Conservation (phyloP, 2,329 filamentous ascomycete genomes). For the Exophiala sp. region DNA sequence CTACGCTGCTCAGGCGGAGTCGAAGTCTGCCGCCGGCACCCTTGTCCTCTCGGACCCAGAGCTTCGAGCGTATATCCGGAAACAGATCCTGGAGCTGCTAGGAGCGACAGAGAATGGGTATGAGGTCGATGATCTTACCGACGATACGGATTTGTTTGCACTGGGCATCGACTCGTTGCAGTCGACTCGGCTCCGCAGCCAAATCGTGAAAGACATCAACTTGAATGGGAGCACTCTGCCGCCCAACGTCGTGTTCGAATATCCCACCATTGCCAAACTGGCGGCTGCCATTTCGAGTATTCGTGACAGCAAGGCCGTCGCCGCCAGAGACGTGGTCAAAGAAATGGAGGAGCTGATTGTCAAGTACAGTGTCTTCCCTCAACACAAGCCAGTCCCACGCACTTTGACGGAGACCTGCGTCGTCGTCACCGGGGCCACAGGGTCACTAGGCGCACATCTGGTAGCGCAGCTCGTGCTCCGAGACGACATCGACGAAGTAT, state of each 20-base stretch:
- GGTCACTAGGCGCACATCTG: constrained; percentile 58
- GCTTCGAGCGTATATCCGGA: no score
- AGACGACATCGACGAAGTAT: constrained; percentile 42
- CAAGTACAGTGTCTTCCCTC: constrained; percentile 38
- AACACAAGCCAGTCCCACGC: no score
- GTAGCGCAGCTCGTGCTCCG: constrained; percentile 41
- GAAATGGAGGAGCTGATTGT: constrained; percentile 43
- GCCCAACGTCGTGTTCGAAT: constrained; percentile 56
- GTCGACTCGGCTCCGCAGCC: constrained; percentile 50
- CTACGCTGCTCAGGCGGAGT: constrained; percentile 33
- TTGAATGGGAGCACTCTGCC: constrained; percentile 44
- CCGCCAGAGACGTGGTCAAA: constrained; percentile 35
- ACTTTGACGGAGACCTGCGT: constrained; percentile 31
- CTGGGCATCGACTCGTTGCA: constrained; percentile 55
- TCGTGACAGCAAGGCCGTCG: constrained; percentile 27
- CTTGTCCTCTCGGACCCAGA: no score
- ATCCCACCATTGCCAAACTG: constrained; percentile 46
- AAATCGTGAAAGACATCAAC: constrained; percentile 49
- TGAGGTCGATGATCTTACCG: constrained; percentile 35
- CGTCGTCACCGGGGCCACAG: constrained; percentile 57
- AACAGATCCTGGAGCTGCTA: no score
- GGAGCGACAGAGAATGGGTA: constrained; percentile 30
- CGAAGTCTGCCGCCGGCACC: no score
- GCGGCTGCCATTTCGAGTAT: constrained; percentile 30
- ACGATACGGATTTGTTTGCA: constrained; percentile 51